phyloP scores from a whole-genome alignment of 2,329 filamentous ascomycete genomes.

The Talaromyces sp. region DNA sequence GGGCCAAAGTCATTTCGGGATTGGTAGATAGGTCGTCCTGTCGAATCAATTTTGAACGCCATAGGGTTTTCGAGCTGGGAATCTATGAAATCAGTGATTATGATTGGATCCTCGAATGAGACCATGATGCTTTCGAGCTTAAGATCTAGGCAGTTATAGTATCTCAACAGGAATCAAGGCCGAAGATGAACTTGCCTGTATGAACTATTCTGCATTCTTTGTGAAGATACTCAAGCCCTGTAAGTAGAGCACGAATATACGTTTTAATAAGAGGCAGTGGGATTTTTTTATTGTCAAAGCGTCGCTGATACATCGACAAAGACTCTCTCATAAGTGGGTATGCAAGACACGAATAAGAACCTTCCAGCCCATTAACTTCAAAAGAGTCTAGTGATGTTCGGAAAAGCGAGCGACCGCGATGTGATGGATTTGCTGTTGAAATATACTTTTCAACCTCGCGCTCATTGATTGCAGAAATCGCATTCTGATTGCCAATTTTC shows the following conservation, averaged over 20 bases:
- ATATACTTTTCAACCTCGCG: conserved; percentile 35
- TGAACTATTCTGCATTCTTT: conserved; percentile 43
- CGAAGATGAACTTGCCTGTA: conserved; percentile 37
- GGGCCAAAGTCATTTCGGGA: conserved; percentile 29
- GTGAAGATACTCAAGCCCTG: conserved; percentile 43
- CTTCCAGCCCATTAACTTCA: conserved; percentile 3
- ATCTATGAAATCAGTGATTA: conserved; percentile 3
- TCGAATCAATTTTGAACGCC: conserved; percentile 26
- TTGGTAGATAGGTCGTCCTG: conserved; percentile 29
- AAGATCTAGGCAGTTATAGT: conserved; percentile 27
- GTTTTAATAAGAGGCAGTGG: conserved; percentile 27
- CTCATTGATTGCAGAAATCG: conserved; percentile 20
- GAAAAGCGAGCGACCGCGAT: conserved; percentile 26
- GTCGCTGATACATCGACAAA: conserved; percentile 32
- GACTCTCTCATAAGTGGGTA: conserved; percentile 41
- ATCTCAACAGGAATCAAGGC: conserved; percentile 12
- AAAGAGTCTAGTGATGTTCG: conserved; percentile 5
- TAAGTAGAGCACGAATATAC: conserved; percentile 35
- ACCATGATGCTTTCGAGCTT: conserved; percentile 46
- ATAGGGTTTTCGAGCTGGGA: conserved; percentile 25
- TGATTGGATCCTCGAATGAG: conserved; percentile 25
- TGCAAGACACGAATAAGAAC: conserved; percentile 28
- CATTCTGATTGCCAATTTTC: conserved; percentile 24
- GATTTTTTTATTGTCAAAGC: conserved; percentile 24
- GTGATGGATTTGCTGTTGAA: conserved; percentile 15